Evolutionary conservation across 2,329 filamentous ascomycete genomes (phyloP), one percentile per base, ranked within the genome.

Genomic region (Neofusicoccum parvum): DNA sequence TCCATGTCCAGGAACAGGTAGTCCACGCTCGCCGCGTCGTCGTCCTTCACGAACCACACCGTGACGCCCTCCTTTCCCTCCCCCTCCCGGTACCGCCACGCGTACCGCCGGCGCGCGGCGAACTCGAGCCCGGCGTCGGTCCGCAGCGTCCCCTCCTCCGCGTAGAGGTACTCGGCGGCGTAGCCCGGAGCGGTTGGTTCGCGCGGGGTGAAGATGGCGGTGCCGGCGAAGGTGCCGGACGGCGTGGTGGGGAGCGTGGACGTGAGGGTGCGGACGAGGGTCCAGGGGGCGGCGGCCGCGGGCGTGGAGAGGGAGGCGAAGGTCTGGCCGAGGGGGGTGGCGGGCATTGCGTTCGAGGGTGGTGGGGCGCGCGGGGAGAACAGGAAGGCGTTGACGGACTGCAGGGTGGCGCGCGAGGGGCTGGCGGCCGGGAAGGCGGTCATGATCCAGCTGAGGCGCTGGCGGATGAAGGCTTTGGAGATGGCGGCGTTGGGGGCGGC

Each of bases 381-480:
- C 60, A 98, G 79, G 72, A 92, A 96, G 64, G 91, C 91, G 77
- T 98, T 97, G 5, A 98, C 90, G 70, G 92, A 94, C 78, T 97
- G 94, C 43, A 98, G 80, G 0, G 94, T 97, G 23, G 91, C 85
- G 41, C 95, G 84, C 68, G 89, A 94, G 0, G 94, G 94, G 74
- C 96, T 96, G 2, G 90, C 90, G 70, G 90, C 88, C 0, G 93
- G 90, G 74, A 90, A 89, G 0, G 87, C 87, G 5, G 88, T 90
- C 77, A 94, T 92, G 70, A 98, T 91, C 82, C 89, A 90, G n/a
- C 90, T 90, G 37, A 98, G 82, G 62, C 89, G 86, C 70, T 88
- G 86, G 70, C 91, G 90, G 74, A 98, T 93, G 58, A 90, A 82
- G 9, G 84, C 82, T 78, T 99, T 98, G 74, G 88, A 89, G 54